These are phyloP conservation scores for Straminergon stramineum DNA, from an alignment of 225 moss, liverwort and hornwort species.

Conservation along the genomic window DNA sequence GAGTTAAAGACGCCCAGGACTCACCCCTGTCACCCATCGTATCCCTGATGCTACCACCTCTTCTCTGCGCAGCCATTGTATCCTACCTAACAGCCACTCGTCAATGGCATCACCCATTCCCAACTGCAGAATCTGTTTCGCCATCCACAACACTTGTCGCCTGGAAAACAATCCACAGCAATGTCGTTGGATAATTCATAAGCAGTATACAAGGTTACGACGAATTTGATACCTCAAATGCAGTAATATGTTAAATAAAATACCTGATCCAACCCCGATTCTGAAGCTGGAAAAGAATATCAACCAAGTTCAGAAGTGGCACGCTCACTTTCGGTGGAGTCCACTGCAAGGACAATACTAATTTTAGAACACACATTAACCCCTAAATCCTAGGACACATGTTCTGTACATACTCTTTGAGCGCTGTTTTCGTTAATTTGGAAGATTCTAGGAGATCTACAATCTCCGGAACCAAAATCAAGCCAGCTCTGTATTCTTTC, in stretches of 20 bases:
- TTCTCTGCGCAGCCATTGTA: constrained; percentile 84
- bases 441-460: background rate
- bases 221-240: background rate
- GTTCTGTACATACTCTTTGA: background rate
- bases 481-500: background rate
- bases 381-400: background rate
- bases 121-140: constrained; percentile 90
- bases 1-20: background rate
- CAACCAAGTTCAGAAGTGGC: constrained; percentile 86
- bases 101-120: constrained; percentile 94
- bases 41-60: constrained; percentile 85
- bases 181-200: background rate
- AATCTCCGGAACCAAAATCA: background rate
- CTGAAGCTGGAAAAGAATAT: constrained; percentile 79
- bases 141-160: constrained; percentile 97
- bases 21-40: constrained; percentile 56
- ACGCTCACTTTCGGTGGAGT: constrained; percentile 89
- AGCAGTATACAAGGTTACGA: background rate
- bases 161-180: constrained; percentile 26
- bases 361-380: background rate
- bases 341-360: constrained; percentile 45
- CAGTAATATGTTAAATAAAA: background rate
- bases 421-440: background rate
- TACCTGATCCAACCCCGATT: constrained; percentile 93
- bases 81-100: constrained; percentile 77